A percentile compares a stretch with the other conserved stretches of the same genome.
These are phyloP conservation scores for Metschnikowia kofuensis DNA, from an alignment of 805 yeast species.

Conservation along the genomic window DNA sequence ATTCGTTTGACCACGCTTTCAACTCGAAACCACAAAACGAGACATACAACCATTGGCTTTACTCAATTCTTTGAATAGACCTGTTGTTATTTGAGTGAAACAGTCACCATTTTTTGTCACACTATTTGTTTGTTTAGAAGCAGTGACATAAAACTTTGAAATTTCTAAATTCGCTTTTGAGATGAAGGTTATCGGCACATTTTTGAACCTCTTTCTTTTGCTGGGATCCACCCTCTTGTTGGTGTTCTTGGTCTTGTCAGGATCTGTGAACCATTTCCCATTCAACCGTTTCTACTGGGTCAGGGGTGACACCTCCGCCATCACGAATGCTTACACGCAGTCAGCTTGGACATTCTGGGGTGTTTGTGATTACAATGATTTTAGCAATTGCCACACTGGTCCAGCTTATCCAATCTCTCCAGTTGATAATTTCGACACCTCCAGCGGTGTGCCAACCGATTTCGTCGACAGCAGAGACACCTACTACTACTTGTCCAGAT, in stretches of 20 bases:
- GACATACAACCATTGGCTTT: too few relatives aligned
- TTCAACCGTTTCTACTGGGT: conserved; percentile 71
- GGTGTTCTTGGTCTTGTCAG: conserved; percentile 42
- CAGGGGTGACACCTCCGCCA: conserved; percentile 63
- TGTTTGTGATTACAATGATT: conserved; percentile 56
- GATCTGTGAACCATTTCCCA: conserved; percentile 20
- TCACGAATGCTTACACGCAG: conserved; percentile 45
- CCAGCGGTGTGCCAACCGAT: conserved; percentile 48
- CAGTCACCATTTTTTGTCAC: not conserved
- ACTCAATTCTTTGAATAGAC: not conserved
- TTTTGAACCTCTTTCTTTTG: conserved; percentile 37
- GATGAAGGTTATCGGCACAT: conserved; percentile 34
- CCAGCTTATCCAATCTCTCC: conserved; percentile 92
- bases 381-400: conserved; percentile 48
- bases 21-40: not conserved
- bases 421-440: conserved; percentile 60
- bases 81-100: conserved; percentile 1
- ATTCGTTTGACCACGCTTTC: not conserved
- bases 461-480: conserved; percentile 54
- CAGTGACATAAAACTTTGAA: not conserved
- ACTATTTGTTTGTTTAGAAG: not conserved
- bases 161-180: not conserved
- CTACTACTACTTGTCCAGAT: conserved; percentile 63
- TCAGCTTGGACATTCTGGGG: conserved; percentile 86
- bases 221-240: conserved; percentile 47